Conservation (phyloP, 148 eudicot genomes). For the Rheum nobile region DNA sequence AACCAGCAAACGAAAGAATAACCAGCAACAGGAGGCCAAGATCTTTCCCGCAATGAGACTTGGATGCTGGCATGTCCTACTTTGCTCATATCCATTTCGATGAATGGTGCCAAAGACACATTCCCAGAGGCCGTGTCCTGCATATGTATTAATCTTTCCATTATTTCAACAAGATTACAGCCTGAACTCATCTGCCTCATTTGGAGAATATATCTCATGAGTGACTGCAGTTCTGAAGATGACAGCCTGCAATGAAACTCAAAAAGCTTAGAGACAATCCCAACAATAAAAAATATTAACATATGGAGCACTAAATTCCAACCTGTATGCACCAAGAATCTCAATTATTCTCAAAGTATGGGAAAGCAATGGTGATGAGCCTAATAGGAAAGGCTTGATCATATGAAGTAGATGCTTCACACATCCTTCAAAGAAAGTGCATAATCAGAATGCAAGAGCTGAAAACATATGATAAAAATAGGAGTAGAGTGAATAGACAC, state of each 20-base stretch:
- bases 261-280: not conserved
- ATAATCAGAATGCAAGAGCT: slow-evolving; percentile 10
- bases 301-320: not conserved
- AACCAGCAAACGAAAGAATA: slow-evolving; percentile 99
- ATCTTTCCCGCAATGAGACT: slow-evolving; percentile 88
- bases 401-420: slow-evolving; percentile 90
- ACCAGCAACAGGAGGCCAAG: slow-evolving; percentile 99
- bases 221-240: slow-evolving; percentile 61
- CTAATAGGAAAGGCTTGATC: slow-evolving; percentile 71
- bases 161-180: slow-evolving; percentile 64
- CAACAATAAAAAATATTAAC: not conserved
- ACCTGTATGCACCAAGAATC: slow-evolving; percentile 96
- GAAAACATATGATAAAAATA: not conserved
- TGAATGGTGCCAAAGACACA: slow-evolving; percentile 83
- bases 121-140: slow-evolving; percentile 68
- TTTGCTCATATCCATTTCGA: slow-evolving; percentile 93
- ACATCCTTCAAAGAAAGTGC: slow-evolving; percentile 49
- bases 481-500: slow-evolving; percentile 8
- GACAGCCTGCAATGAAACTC: slow-evolving; percentile 49
- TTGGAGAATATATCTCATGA: slow-evolving; percentile 75
- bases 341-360: slow-evolving; percentile 79
- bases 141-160: slow-evolving; percentile 66
- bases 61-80: slow-evolving; percentile 89
- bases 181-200: slow-evolving; percentile 60
- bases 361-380: slow-evolving; percentile 65